These are phyloP conservation scores for Dactylis glomerata DNA, from an alignment of 176 grass and related monocot species.

Conservation along the genomic window DNA sequence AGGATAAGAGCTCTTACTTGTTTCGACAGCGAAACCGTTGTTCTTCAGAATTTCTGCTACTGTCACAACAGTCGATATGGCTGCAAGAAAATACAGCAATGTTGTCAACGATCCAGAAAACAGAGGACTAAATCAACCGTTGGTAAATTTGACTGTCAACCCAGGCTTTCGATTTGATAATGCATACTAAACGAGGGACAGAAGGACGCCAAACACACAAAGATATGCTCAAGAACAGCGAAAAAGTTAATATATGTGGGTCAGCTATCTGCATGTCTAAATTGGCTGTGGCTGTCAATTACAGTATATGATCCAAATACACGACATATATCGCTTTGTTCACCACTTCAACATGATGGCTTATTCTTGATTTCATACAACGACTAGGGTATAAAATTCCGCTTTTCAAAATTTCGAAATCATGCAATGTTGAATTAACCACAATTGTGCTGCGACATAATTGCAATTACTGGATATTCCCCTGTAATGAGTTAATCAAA, in stretches of 20 bases:
- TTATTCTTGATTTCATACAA: too few relatives aligned
- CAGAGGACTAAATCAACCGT: not conserved
- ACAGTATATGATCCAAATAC: too few relatives aligned
- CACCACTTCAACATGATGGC: too few relatives aligned
- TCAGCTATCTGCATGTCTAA: too few relatives aligned
- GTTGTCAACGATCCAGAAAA: not conserved
- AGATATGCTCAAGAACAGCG: not conserved
- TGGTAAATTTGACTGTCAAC: not conserved
- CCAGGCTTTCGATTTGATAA: not conserved
- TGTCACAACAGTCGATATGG: conserved; percentile 63
- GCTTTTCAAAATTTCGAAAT: not conserved
- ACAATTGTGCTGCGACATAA: not conserved
- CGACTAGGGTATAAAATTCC: too few relatives aligned
- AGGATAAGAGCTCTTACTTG: conserved; percentile 35
- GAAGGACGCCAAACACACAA: not conserved
- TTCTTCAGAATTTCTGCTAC: conserved; percentile 78
- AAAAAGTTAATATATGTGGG: not conserved
- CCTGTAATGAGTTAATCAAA: not conserved
- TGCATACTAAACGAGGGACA: not conserved
- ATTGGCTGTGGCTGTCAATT: too few relatives aligned
- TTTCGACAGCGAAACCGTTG: conserved; percentile 67
- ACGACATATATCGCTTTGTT: too few relatives aligned
- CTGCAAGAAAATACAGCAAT: conserved; percentile 36
- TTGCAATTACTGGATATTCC: not conserved
- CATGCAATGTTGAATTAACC: not conserved